Percentiles rank a stretch among this genome's conserved stretches.
These are phyloP conservation scores for Cyberlindnera nakhonratchasimensis DNA, from an alignment of 805 yeast species.

Conservation along the genomic window DNA sequence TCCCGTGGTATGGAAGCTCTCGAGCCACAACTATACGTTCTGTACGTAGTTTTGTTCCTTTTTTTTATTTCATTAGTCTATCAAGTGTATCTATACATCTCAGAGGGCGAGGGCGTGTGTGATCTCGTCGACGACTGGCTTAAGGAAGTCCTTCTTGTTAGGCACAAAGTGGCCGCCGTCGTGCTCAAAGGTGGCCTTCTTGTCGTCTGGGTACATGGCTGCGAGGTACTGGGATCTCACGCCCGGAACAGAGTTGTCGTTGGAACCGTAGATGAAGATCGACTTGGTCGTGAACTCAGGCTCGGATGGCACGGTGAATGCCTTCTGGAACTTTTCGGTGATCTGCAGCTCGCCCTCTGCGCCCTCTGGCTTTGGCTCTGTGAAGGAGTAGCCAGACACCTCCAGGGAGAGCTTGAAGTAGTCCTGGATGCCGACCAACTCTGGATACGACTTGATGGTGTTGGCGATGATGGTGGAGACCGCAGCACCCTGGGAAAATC, in stretches of 20 bases:
- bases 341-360: conserved; percentile 34
- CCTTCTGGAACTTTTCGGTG: conserved; percentile 33
- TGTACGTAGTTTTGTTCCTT: not conserved
- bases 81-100: not conserved
- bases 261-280: conserved; percentile 81
- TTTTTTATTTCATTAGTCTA: not conserved
- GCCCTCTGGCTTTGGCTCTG: conserved; percentile 36
- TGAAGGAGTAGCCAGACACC: conserved; percentile 63
- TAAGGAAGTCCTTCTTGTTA: conserved; percentile 60
- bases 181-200: conserved; percentile 57
- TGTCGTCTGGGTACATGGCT: conserved; percentile 45
- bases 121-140: conserved; percentile 40
- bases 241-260: conserved; percentile 81
- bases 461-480: conserved; percentile 68
- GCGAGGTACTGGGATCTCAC: conserved; percentile 63
- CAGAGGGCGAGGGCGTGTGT: conserved; percentile 7
- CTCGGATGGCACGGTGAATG: conserved; percentile 29
- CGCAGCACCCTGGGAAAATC: conserved; percentile 95
- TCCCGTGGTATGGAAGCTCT: too few species aligned
- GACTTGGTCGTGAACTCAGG: conserved; percentile 37
- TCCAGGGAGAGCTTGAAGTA: conserved; percentile 67
- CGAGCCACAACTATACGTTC: too few species aligned
- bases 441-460: conserved; percentile 35
- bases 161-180: conserved; percentile 99
- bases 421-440: conserved; percentile 25